Percentiles rank a stretch among this genome's conserved stretches.
Conservation (phyloP, 768 basidiomycete genomes). For the Hericium rajendrae region DNA sequence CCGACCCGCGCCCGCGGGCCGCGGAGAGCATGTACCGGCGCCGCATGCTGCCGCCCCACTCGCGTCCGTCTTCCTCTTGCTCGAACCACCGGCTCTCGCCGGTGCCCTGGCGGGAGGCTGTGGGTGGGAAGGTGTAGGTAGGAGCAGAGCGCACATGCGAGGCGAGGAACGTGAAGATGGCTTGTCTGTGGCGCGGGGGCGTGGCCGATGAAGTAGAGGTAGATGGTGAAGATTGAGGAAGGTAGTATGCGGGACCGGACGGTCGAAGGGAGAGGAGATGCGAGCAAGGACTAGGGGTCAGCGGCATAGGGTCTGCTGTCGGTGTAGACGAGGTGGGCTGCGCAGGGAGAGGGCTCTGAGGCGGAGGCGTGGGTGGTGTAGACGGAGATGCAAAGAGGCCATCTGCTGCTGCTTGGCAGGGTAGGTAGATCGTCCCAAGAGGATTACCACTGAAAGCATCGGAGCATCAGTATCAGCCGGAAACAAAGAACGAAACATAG, state of each 20-base stretch:
- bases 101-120: neutral
- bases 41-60: neutral
- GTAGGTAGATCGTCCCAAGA: constrained; percentile 51
- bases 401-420: constrained; percentile 48
- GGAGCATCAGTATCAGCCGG: constrained; percentile 5
- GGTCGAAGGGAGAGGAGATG: constrained; percentile 6
- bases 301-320: no score
- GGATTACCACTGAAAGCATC: constrained; percentile 42
- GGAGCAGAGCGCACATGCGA: constrained; percentile 24
- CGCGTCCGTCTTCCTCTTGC: no score
- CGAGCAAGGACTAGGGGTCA: no score
- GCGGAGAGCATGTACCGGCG: neutral
- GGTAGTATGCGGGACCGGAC: constrained; percentile 21
- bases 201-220: constrained; percentile 10
- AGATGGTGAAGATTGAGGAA: constrained; percentile 8
- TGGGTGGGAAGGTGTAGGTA: constrained; percentile 25
- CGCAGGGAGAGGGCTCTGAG: no score
- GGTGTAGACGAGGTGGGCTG: no score
- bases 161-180: constrained; percentile 31
- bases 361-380: no score
- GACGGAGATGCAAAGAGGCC: constrained; percentile 31
- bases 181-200: constrained; percentile 7
- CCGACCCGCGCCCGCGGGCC: neutral
- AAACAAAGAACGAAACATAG: neutral
- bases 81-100: neutral